Base-by-base conservation (phyloP, 768 basidiomycete species). In the Pseudohyphozyma bogoriensis region DNA sequence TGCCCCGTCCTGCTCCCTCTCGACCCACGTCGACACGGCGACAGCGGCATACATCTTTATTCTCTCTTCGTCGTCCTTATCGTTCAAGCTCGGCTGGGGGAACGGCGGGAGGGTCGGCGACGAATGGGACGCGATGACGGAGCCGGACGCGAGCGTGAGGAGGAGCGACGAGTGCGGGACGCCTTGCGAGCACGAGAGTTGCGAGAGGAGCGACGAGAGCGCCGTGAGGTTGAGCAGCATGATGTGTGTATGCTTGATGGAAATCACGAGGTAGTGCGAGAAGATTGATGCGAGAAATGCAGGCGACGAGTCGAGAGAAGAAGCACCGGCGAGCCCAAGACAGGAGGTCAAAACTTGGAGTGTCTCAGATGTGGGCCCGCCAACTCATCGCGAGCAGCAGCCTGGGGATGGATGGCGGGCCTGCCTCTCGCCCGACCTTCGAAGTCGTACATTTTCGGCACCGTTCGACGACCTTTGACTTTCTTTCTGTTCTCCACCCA, bases 161-260 rank as follows among this genome's bases (percentile, higher is more conserved):
- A 66, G 28, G 58, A 66, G 46, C 20, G 65, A 58, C 8, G 64
- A 39, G 60, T 66, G 64, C 1, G 64, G 64, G 0, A 46, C 33
- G 24, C 35, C 55, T 13, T 39, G 1, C 7, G 51, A 13, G 15
- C 40, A 26, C 36, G 31, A 15, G 52, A 60, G 52, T 20, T 49
- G 29, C 3, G 18, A 18, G 18, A 51, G 45, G n/a, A 66, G 51
- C 6, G 36, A 10, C 35, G 46, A 40, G 39, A 66, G 54, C 24
- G 31, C 33, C 10, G 51, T 15, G 32, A 66, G 51, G 31, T 49
- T 11, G 35, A 37, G 51, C 31, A 62, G 36, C 37, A 42, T 42
- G 40, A 42, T 42, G 40, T n/a, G 6, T n/a, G 16, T 15, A 15
- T 6, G 40, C 40, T n/a, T n/a, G n/a, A n/a, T n/a, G n/a, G n/a